Percentiles rank a stretch among this genome's conserved stretches.
phyloP scores from a whole-genome alignment of 768 basidiomycete genomes.

The Boletellus ananas region DNA sequence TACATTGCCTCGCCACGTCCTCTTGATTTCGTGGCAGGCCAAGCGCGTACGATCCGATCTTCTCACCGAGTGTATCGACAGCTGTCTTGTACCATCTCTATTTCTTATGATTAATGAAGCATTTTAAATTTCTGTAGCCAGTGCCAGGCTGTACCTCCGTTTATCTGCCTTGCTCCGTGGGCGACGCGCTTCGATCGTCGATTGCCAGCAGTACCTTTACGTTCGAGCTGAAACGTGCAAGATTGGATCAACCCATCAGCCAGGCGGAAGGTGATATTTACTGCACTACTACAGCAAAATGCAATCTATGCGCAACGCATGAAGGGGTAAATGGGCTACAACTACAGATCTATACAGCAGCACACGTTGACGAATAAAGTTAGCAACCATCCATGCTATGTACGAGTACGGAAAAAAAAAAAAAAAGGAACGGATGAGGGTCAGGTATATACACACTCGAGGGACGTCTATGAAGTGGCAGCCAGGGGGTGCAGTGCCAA shows the following conservation, averaged over 20 bases:
- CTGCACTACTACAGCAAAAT: constrained; percentile 9
- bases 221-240: not conserved
- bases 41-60: constrained; percentile 8
- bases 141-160: not conserved
- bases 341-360: constrained; percentile 18
- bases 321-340: constrained; percentile 7
- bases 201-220: too few species aligned
- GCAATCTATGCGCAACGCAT: constrained; percentile 2
- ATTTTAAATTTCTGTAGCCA: constrained; percentile 3
- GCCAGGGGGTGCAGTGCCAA: constrained; percentile 8
- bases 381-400: not conserved
- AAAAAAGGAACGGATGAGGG: constrained; percentile 13
- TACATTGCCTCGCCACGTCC: constrained; percentile 20
- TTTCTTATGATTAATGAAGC: constrained; percentile 18
- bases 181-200: not conserved
- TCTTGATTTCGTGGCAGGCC: constrained; percentile 4
- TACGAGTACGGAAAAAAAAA: constrained; percentile 15
- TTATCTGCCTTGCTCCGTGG: not conserved
- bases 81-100: constrained; percentile 6
- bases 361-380: constrained; percentile 13
- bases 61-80: constrained; percentile 28
- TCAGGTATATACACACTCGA: not conserved
- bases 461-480: constrained; percentile 9
- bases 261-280: not conserved
- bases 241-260: not conserved